phyloP scores from a whole-genome alignment of 2,329 filamentous ascomycete genomes.

The Proliferodiscus dingleyae region DNA sequence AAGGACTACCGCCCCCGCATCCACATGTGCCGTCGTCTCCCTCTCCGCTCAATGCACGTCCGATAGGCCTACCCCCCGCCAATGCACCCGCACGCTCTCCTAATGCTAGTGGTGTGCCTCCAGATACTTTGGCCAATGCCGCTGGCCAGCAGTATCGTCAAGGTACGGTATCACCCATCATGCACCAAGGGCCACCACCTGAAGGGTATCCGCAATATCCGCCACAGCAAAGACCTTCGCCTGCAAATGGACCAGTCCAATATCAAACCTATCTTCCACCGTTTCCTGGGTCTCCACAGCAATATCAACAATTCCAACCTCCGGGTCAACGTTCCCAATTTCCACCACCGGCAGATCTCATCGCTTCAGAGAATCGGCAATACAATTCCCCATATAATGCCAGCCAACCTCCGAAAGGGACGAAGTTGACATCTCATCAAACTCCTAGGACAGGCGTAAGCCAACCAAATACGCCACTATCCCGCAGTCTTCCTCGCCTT shows the following conservation, averaged over 20 bases:
- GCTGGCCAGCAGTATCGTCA: constrained; percentile 31
- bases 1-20: constrained; percentile 25
- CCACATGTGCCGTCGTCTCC: constrained; percentile 30
- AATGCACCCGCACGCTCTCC: constrained; percentile 16
- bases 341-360: constrained; percentile 18
- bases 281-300: constrained; percentile 13
- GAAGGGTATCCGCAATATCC: constrained; percentile 17
- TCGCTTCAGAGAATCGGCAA: constrained; percentile 25
- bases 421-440: constrained; percentile 2
- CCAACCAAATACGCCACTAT: constrained; percentile 26
- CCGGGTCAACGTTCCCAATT: constrained; percentile 21
- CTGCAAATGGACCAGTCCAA: constrained; percentile 20
- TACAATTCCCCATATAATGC: constrained; percentile 33
- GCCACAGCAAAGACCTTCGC: constrained; percentile 19
- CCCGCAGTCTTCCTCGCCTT: constrained; percentile 8
- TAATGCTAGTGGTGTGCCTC: constrained; percentile 22
- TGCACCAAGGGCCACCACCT: constrained; percentile 22
- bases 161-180: constrained; percentile 23
- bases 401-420: constrained; percentile 20
- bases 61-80: constrained; percentile 25
- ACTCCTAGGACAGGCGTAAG: constrained; percentile 15
- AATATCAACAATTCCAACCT: constrained; percentile 17
- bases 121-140: constrained; percentile 29
- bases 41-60: constrained; percentile 25
- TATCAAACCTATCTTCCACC: constrained; percentile 18